phyloP scores from a whole-genome alignment of 495 filamentous ascomycete species.

The Evernia prunastri region DNA sequence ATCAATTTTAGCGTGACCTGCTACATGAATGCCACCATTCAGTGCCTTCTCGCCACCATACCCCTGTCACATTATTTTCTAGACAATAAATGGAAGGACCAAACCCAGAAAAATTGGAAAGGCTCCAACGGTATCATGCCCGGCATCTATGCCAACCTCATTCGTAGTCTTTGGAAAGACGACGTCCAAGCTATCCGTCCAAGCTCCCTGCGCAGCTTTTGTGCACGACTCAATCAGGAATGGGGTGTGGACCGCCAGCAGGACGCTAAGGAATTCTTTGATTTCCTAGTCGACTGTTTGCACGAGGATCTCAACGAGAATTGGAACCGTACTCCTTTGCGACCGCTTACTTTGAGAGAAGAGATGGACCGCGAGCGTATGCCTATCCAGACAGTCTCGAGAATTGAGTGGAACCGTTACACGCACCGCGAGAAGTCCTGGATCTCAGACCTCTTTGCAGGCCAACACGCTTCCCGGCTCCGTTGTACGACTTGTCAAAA shows the following conservation, averaged over 20 bases:
- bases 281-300: conserved; percentile 61
- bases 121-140: conserved; percentile 72
- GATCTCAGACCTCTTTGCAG: conserved; percentile 63
- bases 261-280: conserved; percentile 73
- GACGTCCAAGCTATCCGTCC: conserved; percentile 56
- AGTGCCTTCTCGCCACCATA: conserved; percentile 71
- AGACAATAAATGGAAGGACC: conserved; percentile 49
- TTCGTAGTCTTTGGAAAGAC: conserved; percentile 66
- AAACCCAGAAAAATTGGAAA: conserved; percentile 59
- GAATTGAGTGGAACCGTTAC: conserved; percentile 63
- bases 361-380: conserved; percentile 58
- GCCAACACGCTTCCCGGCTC: conserved; percentile 60
- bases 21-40: conserved; percentile 85
- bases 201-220: conserved; percentile 50
- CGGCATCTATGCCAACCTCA: conserved; percentile 65
- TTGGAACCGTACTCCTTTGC: conserved; percentile 52
- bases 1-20: conserved; percentile 76
- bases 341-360: conserved; percentile 53
- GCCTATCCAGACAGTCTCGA: conserved; percentile 52
- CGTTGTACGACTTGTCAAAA: conserved; percentile 57
- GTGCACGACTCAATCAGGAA: conserved; percentile 49
- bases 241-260: conserved; percentile 63
- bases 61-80: conserved; percentile 65
- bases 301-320: conserved; percentile 71
- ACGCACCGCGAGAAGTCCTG: conserved; percentile 61